A percentile compares a stretch with the other conserved stretches of the same genome.
phyloP scores from a whole-genome alignment of 176 grass and related monocot genomes.

The Alloteropsis semialata region DNA sequence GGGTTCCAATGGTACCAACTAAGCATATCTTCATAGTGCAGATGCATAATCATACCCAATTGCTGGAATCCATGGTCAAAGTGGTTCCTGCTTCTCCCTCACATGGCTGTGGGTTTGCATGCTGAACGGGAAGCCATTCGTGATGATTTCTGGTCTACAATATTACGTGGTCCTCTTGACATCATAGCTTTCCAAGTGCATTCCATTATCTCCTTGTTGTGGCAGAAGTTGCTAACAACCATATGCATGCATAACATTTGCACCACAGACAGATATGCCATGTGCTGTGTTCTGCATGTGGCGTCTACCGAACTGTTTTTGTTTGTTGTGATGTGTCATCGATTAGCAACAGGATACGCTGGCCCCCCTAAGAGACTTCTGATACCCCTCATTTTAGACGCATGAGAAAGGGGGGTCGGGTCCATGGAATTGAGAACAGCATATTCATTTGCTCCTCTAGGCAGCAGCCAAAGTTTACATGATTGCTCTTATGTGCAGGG shows the following conservation, averaged over 20 bases:
- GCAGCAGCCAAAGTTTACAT: not conserved
- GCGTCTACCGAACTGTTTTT: constrained; percentile 14
- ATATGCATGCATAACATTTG: not conserved
- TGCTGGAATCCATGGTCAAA: not conserved
- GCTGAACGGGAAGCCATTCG: not conserved
- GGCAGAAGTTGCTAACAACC: constrained; percentile 8
- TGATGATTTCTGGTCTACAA: not conserved
- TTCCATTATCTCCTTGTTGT: not conserved
- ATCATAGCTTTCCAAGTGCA: not conserved
- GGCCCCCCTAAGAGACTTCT: not conserved
- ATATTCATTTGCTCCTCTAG: not conserved
- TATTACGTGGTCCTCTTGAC: not conserved
- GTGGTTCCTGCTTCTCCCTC: constrained; percentile 9
- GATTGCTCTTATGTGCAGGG: not conserved
- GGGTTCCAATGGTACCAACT: not conserved
- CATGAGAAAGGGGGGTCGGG: not conserved
- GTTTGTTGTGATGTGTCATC: not conserved
- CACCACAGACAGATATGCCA: not conserved
- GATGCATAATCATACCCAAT: not conserved
- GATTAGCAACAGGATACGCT: not conserved
- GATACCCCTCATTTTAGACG: not conserved
- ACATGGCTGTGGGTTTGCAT: constrained; percentile 19
- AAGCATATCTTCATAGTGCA: not conserved
- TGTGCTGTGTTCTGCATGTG: constrained; percentile 3
- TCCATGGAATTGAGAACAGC: not conserved